Conservation (phyloP, 768 basidiomycete genomes). For the Amanita pseudoporphyria region DNA sequence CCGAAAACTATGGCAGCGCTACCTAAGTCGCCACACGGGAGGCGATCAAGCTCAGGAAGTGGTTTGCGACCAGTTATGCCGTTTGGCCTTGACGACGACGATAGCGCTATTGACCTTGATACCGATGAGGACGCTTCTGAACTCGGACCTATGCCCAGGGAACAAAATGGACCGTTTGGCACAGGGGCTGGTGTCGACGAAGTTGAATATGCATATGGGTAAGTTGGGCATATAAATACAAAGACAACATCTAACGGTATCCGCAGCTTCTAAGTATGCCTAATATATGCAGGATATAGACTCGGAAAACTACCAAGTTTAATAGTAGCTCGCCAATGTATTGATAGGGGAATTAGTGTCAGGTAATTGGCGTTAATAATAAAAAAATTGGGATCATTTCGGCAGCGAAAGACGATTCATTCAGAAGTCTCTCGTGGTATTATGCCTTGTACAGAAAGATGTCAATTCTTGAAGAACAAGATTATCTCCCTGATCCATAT, state of each 20-base stretch:
- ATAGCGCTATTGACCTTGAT: constrained; percentile 59
- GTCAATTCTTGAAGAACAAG: not conserved
- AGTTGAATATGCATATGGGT: constrained; percentile 86
- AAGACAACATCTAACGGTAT: not conserved
- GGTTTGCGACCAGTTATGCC: constrained; percentile 75
- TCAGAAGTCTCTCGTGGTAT: not conserved
- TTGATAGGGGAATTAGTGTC: too few species aligned
- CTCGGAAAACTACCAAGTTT: too few species aligned
- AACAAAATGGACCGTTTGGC: constrained; percentile 63
- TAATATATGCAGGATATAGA: not conserved
- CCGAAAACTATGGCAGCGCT: constrained; percentile 91
- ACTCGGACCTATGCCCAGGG: constrained; percentile 68
- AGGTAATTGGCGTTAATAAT: too few species aligned
- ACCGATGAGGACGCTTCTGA: constrained; percentile 68
- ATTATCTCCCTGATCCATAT: not conserved
- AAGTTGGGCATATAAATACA: constrained; percentile 19
- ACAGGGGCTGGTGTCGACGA: constrained; percentile 81
- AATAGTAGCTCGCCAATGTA: too few species aligned
- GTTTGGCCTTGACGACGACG: constrained; percentile 71
- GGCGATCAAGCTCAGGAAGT: constrained; percentile 77
- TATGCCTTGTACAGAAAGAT: not conserved
- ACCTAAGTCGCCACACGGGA: constrained; percentile 83
- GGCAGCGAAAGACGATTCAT: not conserved
- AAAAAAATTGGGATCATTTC: too few species aligned
- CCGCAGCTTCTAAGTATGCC: constrained; percentile 3